phyloP scores from a whole-genome alignment of 2,329 filamentous ascomycete species.

The Neopestalotiopsis clavispora region DNA sequence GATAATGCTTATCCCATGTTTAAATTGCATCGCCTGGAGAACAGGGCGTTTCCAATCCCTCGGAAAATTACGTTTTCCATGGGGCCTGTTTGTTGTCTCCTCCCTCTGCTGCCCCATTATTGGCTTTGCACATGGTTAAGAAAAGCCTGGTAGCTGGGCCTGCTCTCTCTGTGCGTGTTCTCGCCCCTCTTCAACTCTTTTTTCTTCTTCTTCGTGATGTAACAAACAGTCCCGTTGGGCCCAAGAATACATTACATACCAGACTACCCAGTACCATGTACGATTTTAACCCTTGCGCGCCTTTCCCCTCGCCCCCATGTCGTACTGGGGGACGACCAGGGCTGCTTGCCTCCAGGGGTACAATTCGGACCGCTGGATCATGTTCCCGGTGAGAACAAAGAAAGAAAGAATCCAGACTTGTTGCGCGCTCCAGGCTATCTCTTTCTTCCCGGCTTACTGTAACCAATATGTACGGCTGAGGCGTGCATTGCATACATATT shows the following conservation, averaged over 20 bases:
- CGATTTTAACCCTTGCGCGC: no score
- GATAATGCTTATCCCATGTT: slow-evolving; percentile 1
- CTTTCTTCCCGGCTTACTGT: neutral
- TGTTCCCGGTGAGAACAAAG: neutral
- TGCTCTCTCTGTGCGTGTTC: no score
- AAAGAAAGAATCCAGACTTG: neutral
- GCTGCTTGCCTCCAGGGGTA: neutral
- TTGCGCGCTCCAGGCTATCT: no score
- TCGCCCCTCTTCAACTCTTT: no score
- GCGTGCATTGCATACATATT: neutral
- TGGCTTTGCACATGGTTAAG: no score
- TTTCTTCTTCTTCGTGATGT: no score
- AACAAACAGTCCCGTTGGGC: no score
- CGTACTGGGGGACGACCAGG: neutral
- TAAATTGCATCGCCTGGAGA: neutral
- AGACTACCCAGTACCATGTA: neutral
- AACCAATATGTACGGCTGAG: slow-evolving; percentile 1
- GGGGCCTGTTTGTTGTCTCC: neutral
- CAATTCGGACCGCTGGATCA: slow-evolving; percentile 8
- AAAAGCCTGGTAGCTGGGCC: no score
- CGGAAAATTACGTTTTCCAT: slow-evolving; percentile 1
- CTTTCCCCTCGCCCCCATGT: neutral
- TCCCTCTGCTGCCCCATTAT: no score
- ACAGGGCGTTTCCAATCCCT: neutral
- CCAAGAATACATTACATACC: neutral